These are phyloP conservation scores for Limonium bicolor DNA, from an alignment of 148 eudicot species.

Conservation along the genomic window DNA sequence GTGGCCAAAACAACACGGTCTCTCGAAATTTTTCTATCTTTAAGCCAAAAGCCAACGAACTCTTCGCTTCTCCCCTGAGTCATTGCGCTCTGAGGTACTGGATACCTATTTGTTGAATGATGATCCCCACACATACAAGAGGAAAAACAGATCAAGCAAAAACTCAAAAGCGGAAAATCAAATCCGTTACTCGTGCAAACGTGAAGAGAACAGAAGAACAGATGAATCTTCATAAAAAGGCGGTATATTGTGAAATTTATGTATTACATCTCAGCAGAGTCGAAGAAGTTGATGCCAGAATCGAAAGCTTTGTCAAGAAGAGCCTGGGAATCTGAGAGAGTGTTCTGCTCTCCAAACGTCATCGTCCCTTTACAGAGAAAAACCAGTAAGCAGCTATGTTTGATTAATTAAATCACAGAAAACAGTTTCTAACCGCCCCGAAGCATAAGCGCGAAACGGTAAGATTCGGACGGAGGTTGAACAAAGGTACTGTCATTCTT, in stretches of 20 bases:
- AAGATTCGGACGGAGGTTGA: conserved; percentile 54
- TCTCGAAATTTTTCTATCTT: conserved; percentile 33
- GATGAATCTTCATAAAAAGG: not conserved
- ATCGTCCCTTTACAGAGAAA: conserved; percentile 51
- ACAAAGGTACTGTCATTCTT: conserved; percentile 36
- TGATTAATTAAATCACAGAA: not conserved
- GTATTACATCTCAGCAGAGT: conserved; percentile 80
- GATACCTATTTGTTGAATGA: conserved; percentile 43
- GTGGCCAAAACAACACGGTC: conserved; percentile 61
- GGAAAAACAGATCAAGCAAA: not conserved
- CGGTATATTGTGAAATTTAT: not conserved
- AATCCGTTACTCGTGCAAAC: not conserved
- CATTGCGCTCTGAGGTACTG: conserved; percentile 72
- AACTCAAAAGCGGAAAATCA: not conserved
- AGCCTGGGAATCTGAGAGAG: conserved; percentile 32
- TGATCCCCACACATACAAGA: not conserved
- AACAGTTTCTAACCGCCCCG: conserved; percentile 23
- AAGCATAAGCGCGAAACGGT: conserved; percentile 58
- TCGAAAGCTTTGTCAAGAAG: conserved; percentile 60
- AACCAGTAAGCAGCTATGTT: not conserved
- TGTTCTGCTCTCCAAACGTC: conserved; percentile 82
- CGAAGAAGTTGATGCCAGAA: conserved; percentile 86
- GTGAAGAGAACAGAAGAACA: not conserved
- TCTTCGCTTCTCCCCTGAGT: conserved; percentile 90
- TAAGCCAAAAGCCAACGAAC: conserved; percentile 75